phyloP scores from a whole-genome alignment of 1,284 basidiomycete genomes.

The Moesziomyces globuligerus region DNA sequence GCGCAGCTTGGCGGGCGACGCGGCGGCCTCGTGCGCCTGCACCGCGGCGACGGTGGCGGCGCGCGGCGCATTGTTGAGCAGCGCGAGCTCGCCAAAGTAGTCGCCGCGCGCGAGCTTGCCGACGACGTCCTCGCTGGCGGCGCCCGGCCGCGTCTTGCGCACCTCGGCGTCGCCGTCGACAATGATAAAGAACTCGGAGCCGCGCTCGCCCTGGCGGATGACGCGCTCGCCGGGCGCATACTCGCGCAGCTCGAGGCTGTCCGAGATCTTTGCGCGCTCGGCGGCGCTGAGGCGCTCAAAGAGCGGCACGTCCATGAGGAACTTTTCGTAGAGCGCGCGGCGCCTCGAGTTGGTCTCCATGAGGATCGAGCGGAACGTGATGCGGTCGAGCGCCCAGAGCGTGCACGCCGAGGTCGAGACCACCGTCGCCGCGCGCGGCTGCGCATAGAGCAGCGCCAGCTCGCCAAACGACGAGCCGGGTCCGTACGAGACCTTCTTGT shows the following conservation, averaged over 20 bases:
- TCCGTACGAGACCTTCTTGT: constrained; percentile 75
- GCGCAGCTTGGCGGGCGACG: constrained; percentile 54
- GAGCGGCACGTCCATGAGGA: constrained; percentile 89
- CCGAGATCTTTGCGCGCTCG: constrained; percentile 95
- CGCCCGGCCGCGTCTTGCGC: constrained; percentile 79
- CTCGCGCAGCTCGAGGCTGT: constrained; percentile 85
- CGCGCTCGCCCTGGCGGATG: constrained; percentile 90
- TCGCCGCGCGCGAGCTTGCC: constrained; percentile 86
- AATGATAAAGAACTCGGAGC: constrained; percentile 96
- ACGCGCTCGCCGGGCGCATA: constrained; percentile 86
- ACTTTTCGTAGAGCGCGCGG: constrained; percentile 93
- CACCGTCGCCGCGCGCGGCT: constrained; percentile 93
- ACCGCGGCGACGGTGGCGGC: constrained; percentile 92
- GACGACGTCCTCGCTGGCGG: constrained; percentile 70
- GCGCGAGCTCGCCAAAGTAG: constrained; percentile 94
- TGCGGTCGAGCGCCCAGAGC: constrained; percentile 93
- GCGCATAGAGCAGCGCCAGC: constrained; percentile 96
- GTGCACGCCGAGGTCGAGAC: constrained; percentile 82
- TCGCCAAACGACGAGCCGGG: constrained; percentile 93
- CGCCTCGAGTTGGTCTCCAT: constrained; percentile 71
- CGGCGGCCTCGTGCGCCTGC: no score
- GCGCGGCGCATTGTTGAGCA: constrained; percentile 84
- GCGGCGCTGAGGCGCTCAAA: constrained; percentile 84
- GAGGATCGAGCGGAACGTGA: constrained; percentile 98
- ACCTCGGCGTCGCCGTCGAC: constrained; percentile 91